Base-by-base conservation (phyloP, 1,284 basidiomycete genomes). In the Bjerkandera adusta region DNA sequence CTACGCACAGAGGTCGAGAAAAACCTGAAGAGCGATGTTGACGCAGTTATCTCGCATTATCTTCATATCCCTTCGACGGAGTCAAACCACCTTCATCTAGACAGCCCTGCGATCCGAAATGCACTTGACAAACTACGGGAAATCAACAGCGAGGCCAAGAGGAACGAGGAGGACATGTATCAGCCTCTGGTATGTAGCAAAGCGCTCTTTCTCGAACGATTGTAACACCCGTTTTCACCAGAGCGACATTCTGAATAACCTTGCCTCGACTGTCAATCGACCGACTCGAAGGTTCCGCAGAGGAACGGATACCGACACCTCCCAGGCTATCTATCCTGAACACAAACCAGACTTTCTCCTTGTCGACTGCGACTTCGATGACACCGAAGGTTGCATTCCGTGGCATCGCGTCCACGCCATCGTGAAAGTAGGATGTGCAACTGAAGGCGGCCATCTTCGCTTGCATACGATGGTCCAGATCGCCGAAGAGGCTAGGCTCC, bases 401-500 rank as follows among this genome's bases (percentile, higher is more conserved):
- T 38, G 36, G 36, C 20, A 21, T 4, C 22, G 5, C 5, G 22
- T 26, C n/a, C 36, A 25, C 5, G 4, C 21, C 16, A 25, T 15
- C 21, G 10, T 38, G 6, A 25, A 38, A 15, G 22, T 25, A 5
- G 27, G 27, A 25, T 24, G 36, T 3, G 8, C 20, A 38, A n/a
- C 3, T 3, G 6, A 25, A 24, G 5, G 10, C 10, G 22, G 10
- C 6, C 21, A 4, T 25, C 6, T 21, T 16, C 4, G 4, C 36
- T 26, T 12, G 36, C 36, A 36, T 6, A 36, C 6, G 6, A 15
- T 38, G 6, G 4, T 25, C 8, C 56, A 52, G 30, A 39, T 44
- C 22, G 56, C 50, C 2, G 50, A 57, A 30, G 58, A 58, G 34
- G 55, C 55, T 6, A 41, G 50, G 16, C 45, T 58, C 15, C 57